Percentiles rank a stretch among this genome's conserved stretches.
Conservation (phyloP, 164 flowering plant species). For the Liquidambar formosana region DNA sequence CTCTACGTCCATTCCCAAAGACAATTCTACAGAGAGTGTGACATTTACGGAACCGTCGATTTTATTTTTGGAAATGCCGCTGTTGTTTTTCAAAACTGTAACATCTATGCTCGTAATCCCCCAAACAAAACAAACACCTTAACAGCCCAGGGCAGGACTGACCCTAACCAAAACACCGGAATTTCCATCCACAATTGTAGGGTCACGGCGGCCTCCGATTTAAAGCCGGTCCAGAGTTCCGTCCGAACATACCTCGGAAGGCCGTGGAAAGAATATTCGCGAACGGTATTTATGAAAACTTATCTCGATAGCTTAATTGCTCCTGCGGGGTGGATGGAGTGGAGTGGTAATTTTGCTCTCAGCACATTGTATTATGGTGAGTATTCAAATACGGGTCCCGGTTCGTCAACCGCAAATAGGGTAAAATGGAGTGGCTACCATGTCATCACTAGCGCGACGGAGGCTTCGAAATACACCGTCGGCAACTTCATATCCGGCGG, state of each 20-base stretch:
- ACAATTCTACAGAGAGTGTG: slow-evolving; percentile 64
- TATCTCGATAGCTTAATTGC: slow-evolving; percentile 35
- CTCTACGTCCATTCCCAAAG: slow-evolving; percentile 56
- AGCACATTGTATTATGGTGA: slow-evolving; percentile 54
- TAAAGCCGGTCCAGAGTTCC: slow-evolving; percentile 36
- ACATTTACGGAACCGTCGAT: slow-evolving; percentile 64
- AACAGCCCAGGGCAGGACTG: slow-evolving; percentile 54
- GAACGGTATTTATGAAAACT: slow-evolving; percentile 46
- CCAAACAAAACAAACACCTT: slow-evolving; percentile 52
- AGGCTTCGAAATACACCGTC: slow-evolving; percentile 44
- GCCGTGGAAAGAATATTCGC: slow-evolving; percentile 55
- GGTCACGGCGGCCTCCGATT: slow-evolving; percentile 45
- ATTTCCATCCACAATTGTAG: slow-evolving; percentile 53
- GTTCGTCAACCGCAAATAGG: slow-evolving; percentile 35
- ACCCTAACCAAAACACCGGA: slow-evolving; percentile 67
- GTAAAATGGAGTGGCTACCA: slow-evolving; percentile 50
- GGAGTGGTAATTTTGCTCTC: slow-evolving; percentile 51
- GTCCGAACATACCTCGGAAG: slow-evolving; percentile 49
- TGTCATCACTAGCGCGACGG: slow-evolving; percentile 29
- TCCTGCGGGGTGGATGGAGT: slow-evolving; percentile 53
- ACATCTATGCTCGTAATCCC: slow-evolving; percentile 47
- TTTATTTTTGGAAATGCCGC: slow-evolving; percentile 76
- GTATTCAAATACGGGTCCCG: slow-evolving; percentile 50
- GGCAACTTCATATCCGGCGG: slow-evolving; percentile 39
- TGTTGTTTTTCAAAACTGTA: slow-evolving; percentile 61